A percentile compares a stretch with the other conserved stretches of the same genome.
Conservation (phyloP, 1,139 yeast species). For the Hansenula lynferdii region DNA sequence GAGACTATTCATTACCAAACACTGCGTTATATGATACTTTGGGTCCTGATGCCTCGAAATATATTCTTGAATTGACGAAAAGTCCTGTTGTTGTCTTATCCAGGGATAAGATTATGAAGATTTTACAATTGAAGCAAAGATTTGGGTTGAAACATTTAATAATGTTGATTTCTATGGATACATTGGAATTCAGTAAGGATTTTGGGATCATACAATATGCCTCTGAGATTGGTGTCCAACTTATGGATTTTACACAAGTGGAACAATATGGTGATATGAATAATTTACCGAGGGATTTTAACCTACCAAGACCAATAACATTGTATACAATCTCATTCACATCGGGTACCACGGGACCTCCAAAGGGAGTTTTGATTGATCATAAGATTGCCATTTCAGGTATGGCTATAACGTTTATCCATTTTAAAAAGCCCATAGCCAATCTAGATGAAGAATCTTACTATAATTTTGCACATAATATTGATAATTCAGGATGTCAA, state of each 20-base stretch:
- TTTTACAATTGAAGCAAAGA: slow-evolving; percentile 31
- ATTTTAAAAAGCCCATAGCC: slow-evolving; percentile 7
- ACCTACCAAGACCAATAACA: slow-evolving; percentile 44
- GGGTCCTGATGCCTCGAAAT: slow-evolving; percentile 53
- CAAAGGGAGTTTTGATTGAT: slow-evolving; percentile 36
- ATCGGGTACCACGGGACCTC: slow-evolving; percentile 38
- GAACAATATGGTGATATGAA: slow-evolving; percentile 40
- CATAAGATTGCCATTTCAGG: slow-evolving; percentile 32
- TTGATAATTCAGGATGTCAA: slow-evolving; percentile 9
- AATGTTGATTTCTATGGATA: slow-evolving; percentile 31
- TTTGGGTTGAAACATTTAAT: slow-evolving; percentile 20
- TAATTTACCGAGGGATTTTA: slow-evolving; percentile 32
- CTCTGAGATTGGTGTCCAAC: slow-evolving; percentile 23
- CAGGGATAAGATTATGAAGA: slow-evolving; percentile 36
- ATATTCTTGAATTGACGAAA: slow-evolving; percentile 51
- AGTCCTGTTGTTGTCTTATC: slow-evolving; percentile 52
- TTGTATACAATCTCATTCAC: slow-evolving; percentile 49
- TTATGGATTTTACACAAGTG: slow-evolving; percentile 39
- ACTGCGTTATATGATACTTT: slow-evolving; percentile 61
- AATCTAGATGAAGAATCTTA: background rate
- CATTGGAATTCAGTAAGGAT: slow-evolving; percentile 31
- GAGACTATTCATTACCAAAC: slow-evolving; percentile 43
- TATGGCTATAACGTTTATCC: slow-evolving; percentile 14
- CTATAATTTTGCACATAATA: slow-evolving; percentile 3
- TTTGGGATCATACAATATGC: slow-evolving; percentile 16